phyloP scores from a whole-genome alignment of 441 rosid species.

The Syzygium syzygioides region DNA sequence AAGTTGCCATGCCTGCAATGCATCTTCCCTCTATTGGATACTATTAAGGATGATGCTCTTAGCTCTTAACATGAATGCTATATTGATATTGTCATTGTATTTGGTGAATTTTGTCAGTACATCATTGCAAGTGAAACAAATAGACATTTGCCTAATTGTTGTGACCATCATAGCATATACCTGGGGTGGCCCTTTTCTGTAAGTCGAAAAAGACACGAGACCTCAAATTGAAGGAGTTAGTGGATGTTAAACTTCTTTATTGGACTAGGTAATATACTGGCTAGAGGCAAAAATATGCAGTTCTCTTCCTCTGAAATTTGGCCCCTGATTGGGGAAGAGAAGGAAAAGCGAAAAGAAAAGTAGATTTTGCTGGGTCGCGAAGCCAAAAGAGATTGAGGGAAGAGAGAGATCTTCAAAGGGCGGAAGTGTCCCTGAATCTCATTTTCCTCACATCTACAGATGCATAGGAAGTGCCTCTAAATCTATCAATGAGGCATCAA shows the following conservation, averaged over 20 bases:
- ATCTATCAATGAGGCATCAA: not conserved
- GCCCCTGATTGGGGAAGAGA: not conserved
- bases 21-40: not conserved
- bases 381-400: no score
- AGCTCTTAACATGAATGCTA: not conserved
- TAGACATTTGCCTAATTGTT: not conserved
- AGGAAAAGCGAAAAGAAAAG: not conserved
- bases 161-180: not conserved
- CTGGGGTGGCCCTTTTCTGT: not conserved
- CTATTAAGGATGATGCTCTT: not conserved
- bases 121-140: not conserved
- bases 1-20: not conserved
- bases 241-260: not conserved
- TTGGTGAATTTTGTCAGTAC: not conserved
- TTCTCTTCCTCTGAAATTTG: not conserved
- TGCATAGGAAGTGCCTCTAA: not conserved
- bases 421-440: not conserved
- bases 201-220: not conserved
- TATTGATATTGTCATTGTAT: not conserved
- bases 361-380: no score
- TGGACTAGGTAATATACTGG: not conserved
- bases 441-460: not conserved
- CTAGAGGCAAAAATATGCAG: not conserved
- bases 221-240: not conserved
- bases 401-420: no score